Conservation (phyloP, 352 stramenopile genomes). For the Phytopythium montanum region DNA sequence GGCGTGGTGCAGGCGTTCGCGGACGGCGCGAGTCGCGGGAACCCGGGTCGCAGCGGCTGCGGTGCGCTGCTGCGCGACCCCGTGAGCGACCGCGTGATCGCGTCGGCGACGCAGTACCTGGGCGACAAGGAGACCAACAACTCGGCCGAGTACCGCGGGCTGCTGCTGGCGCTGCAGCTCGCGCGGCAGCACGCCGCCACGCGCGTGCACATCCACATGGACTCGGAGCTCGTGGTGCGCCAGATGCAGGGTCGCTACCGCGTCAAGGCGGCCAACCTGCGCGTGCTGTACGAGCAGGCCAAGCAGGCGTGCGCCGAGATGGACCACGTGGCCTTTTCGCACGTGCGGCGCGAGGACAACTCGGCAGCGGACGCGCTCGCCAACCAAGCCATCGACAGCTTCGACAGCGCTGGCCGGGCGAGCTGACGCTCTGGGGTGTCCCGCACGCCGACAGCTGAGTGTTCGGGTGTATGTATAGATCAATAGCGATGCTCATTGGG, state of each 20-base stretch:
- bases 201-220: conserved; percentile 58
- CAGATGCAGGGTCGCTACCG: conserved; percentile 73
- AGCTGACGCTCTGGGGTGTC: not conserved
- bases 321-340: conserved; percentile 37
- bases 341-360: conserved; percentile 54
- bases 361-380: conserved; percentile 52
- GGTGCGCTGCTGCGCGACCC: conserved; percentile 53
- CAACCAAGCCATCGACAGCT: conserved; percentile 57
- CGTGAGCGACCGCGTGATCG: conserved; percentile 34
- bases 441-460: not conserved
- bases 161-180: conserved; percentile 57
- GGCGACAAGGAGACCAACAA: conserved; percentile 73
- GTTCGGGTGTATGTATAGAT: not conserved
- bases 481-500: not conserved
- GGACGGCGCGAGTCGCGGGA: conserved; percentile 69
- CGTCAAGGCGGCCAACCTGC: conserved; percentile 61
- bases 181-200: conserved; percentile 31
- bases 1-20: conserved; percentile 39
- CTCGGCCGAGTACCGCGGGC: conserved; percentile 59
- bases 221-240: conserved; percentile 77
- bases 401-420: not conserved
- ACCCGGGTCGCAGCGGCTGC: conserved; percentile 57
- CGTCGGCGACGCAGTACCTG: conserved; percentile 38
- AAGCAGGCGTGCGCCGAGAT: conserved; percentile 27
- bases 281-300: conserved; percentile 36